Base-by-base conservation (phyloP, 257 asterid species). In the Thymus quinquecostatus region DNA sequence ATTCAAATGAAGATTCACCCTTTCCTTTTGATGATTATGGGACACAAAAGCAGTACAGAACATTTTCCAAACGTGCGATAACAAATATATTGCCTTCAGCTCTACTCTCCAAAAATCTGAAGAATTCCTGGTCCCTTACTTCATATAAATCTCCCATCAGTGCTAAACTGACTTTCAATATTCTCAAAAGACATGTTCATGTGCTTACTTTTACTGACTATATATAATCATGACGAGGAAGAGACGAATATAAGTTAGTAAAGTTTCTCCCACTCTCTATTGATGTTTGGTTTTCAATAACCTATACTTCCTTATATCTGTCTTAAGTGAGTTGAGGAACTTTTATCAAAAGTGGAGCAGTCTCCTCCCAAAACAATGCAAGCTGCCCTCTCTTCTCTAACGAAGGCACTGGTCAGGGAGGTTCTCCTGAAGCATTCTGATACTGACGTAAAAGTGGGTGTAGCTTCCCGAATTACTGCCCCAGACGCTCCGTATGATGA, bases 401-500 rank as follows among this genome's bases (percentile, higher is more conserved):
- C 78, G 83, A 82, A 70, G 36, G 89, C 92, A 32, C 82, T 95
- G 83, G 88, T 86, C 5, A 69, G 70, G 6, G 93, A 85, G 64
- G 85, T 77, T 69, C 87, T 95, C 65, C 65, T 90, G 76, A 85
- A 81, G 86, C 96, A 92, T 88, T 75, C 89, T 11, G 84, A 92
- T 81, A 77, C 66, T 72, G 98, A 92, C 58, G 96, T 95, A 66
- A 95, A 81, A 86, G 97, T 83, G 60, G 96, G 92, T 29, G 93
- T 95, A 71, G 96, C 98, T 70, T 87, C 98, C 47, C 86, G 99
- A 84, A 95, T 95, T 63, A 95, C 99, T 49, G 98, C 99, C 12
- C 99, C 99, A 8, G 97, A 92, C 38, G 97, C 98, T 66, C 98
- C 99, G 64, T 95, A 90, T 69, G 97, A 88, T 65, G 98, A 95